phyloP scores from a whole-genome alignment of 139 green algal species.

The Haematococcus sp. region DNA sequence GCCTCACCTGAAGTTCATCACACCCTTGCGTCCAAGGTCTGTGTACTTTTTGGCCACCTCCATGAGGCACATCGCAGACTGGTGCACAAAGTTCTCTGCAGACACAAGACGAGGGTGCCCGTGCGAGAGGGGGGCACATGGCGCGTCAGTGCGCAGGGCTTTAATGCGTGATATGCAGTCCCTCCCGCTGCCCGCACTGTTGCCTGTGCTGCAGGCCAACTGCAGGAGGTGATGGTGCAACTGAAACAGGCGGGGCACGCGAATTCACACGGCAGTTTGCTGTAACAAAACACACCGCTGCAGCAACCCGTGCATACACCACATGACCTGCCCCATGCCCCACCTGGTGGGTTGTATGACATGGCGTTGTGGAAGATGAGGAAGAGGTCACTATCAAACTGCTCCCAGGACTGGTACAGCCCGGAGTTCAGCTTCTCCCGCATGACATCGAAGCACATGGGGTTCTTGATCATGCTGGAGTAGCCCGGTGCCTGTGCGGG shows the following conservation, averaged over 20 bases:
- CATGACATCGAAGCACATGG: constrained; percentile 55
- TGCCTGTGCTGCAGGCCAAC: neutral
- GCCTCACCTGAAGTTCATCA: constrained; percentile 1
- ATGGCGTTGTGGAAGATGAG: constrained; percentile 16
- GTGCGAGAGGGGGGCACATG: neutral
- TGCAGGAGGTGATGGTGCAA: too few relatives aligned
- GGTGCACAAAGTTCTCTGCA: constrained; percentile 1
- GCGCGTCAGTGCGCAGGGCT: too few relatives aligned
- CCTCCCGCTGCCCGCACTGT: neutral
- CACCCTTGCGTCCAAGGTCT: neutral
- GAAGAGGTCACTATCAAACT: constrained; percentile 34
- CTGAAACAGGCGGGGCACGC: too few relatives aligned
- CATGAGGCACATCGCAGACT: neutral
- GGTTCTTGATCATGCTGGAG: constrained; percentile 44
- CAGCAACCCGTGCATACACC: too few relatives aligned
- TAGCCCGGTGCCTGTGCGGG: constrained; percentile 38
- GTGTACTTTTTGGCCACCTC: neutral
- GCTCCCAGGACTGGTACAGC: constrained; percentile 42
- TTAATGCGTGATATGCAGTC: neutral
- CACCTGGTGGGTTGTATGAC: constrained; percentile 33
- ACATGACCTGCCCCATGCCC: too few relatives aligned
- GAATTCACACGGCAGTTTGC: too few relatives aligned
- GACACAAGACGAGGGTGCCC: neutral
- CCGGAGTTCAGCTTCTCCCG: constrained; percentile 28
- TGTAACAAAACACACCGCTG: too few relatives aligned